Evolutionary conservation across 345 rosid species (phyloP), one percentile per base, ranked within the genome.

Genomic region (Arabidopsis thaliana): DNA sequence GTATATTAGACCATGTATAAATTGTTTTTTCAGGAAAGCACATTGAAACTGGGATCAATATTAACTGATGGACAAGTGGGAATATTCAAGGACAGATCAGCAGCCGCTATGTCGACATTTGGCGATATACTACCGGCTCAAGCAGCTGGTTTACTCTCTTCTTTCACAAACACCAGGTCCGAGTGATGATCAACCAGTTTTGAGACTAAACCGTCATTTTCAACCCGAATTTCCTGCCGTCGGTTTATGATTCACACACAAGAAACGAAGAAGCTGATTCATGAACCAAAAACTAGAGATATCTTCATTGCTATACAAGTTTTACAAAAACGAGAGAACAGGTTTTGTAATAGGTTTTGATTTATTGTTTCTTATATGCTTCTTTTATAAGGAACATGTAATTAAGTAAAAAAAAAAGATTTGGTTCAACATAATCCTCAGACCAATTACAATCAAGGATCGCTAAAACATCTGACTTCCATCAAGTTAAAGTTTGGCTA

Each of bases 131-230:
- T 95, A 73, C 99, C 99, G 4, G 88, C 85, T 58, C 98, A 90
- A 77, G 99, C 99, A 32, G 94, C 96, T 0, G 97, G 98, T 71
- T 93, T 95, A 78, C 98, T 95, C 83, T 95, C 99, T 67, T 95
- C 99, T 59, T 92, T 95, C 80, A 92, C 99, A 5, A 71, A 87
- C 34, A 78, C 85, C 56, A 82, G 93, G 83, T 81, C 86, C 16
- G 91, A 89, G 74, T 82, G 82, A 77, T 84, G 78, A 82, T 58
- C 24, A 63, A 63, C 37, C 73, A 38, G 56, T 46, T 68, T 70
- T 56, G 71, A 28, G 59, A 45, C 58, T 62, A 13, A 50, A 32
- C 61, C 44, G 11, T 67, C 66, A 50, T 59, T 37, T 49, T 24
- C 38, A 4, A 38, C 6, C 53, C 28, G 12, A 48, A 51, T 25